Percentiles rank a stretch among this genome's conserved stretches.
These are phyloP conservation scores for Ophiostoma ips DNA, from an alignment of 2,329 filamentous ascomycete genomes.

Conservation along the genomic window DNA sequence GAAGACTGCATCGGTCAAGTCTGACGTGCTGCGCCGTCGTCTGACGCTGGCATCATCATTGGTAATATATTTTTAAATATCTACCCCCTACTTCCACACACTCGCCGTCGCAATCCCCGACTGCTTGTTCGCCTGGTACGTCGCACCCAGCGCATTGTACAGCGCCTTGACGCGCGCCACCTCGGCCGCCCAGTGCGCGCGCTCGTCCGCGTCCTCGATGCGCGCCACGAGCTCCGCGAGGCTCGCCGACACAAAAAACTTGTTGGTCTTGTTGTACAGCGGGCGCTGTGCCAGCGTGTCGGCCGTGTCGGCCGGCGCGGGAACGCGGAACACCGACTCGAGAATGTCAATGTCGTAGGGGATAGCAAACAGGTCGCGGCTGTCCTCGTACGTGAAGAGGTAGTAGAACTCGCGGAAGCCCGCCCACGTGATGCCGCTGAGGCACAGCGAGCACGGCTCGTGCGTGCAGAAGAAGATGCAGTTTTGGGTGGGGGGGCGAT, in stretches of 20 bases:
- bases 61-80: too few relatives aligned
- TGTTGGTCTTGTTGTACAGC: constrained; percentile 42
- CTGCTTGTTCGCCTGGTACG: constrained; percentile 35
- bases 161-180: constrained; percentile 33
- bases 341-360: constrained; percentile 45
- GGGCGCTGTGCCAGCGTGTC: constrained; percentile 25
- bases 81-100: constrained; percentile 29
- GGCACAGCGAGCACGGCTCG: constrained; percentile 43
- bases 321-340: constrained; percentile 39
- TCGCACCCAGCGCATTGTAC: constrained; percentile 32
- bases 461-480: constrained; percentile 46
- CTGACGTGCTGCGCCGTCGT: too few relatives aligned
- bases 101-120: constrained; percentile 30
- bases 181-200: constrained; percentile 23
- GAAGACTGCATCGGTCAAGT: too few relatives aligned
- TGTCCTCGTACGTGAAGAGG: constrained; percentile 46
- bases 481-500: constrained; percentile 23
- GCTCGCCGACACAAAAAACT: constrained; percentile 36
- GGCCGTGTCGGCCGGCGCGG: constrained; percentile 23
- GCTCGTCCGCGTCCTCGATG: constrained; percentile 23
- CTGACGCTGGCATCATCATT: too few relatives aligned
- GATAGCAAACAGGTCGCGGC: constrained; percentile 39
- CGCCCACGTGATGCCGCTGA: constrained; percentile 44
- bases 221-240: constrained; percentile 26
- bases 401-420: constrained; percentile 44